Base-by-base conservation (phyloP, 129 eudicot genomes). In the Lactuca sativa region DNA sequence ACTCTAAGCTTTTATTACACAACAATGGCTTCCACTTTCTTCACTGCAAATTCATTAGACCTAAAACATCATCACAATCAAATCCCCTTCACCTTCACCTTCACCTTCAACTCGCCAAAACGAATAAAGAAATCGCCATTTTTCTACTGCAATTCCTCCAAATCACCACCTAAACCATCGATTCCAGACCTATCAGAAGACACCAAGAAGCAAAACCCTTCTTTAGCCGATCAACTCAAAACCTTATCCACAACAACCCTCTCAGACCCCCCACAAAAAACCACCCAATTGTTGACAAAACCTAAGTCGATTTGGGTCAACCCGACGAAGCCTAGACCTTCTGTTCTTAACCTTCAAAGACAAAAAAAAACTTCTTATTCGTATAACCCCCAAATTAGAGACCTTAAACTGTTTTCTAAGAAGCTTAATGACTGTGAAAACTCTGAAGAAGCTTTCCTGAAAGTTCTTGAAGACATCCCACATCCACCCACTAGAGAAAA, bases 291-390 rank as follows among this genome's bases (percentile, higher is more conserved):
- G 73, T 67, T 78, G 17, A 69, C 74, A 2, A 83, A 76, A 59
- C 87, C 85, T 16, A 87, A 76, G 30, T 84, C 93, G 33, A 74
- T 77, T 47, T 87, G 93, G 93, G 87, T 87, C 70, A 87, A 87
- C 74, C 93, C 93, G 55, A 72, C 84, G 11, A 87, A 66, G 53
- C 82, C 83, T 12, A 79, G 82, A 67, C 93, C 86, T 49, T 81
- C 87, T 43, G 89, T 84, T 71, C 87, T 87, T 33, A 78, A 78
- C 32, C 85, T 87, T 38, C 85, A 84, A 32, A 77, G 93, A 41
- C 93, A 84, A 15, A 70, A 84, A 41, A 71, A 77, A 34, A 66
- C 86, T 14, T 18, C 78, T 61, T 81, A 81, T 56, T 70, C 81
- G 2, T 62, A 69, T 34, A 78, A 82, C 15, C 93, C 89, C 5